Conservation (phyloP, 257 asterid species). For the Przewalskia tangutica region DNA sequence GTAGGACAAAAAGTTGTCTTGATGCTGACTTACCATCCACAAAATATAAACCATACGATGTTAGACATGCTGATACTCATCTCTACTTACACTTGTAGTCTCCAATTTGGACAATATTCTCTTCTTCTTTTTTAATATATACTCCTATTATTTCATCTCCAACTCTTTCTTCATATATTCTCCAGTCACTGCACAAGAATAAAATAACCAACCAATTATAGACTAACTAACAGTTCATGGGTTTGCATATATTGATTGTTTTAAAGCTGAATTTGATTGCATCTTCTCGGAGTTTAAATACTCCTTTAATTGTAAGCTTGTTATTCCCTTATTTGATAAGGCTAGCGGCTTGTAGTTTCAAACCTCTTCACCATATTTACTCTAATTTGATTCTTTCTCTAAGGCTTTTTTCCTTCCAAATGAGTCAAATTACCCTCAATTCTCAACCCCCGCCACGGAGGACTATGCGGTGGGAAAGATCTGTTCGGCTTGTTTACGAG, state of each 20-base stretch:
- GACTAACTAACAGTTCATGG: conserved; percentile 14
- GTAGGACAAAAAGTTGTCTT: too few relatives aligned
- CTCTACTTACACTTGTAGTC: too few relatives aligned
- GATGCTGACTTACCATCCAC: too few relatives aligned
- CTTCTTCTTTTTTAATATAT: neutral
- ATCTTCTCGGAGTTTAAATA: conserved; percentile 6
- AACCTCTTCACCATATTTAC: conserved; percentile 31
- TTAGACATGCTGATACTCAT: too few relatives aligned
- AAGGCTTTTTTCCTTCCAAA: conserved; percentile 46
- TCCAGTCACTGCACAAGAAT: too few relatives aligned
- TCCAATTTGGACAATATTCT: neutral
- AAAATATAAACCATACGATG: too few relatives aligned
- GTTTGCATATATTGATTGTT: conserved; percentile 22
- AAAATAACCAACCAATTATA: neutral
- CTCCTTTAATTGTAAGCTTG: conserved; percentile 16
- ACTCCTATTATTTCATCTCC: neutral
- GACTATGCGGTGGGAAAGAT: conserved; percentile 46
- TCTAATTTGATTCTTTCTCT: conserved; percentile 10
- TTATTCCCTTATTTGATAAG: neutral
- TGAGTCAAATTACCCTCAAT: conserved; percentile 32
- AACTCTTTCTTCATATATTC: neutral
- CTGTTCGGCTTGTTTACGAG: conserved; percentile 35
- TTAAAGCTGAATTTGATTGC: conserved; percentile 32
- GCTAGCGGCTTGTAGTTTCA: conserved; percentile 22
- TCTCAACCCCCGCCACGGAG: neutral